Evolutionary conservation across 2,329 filamentous ascomycete species (phyloP).

Genomic region (Daldinia eschscholtzii): DNA sequence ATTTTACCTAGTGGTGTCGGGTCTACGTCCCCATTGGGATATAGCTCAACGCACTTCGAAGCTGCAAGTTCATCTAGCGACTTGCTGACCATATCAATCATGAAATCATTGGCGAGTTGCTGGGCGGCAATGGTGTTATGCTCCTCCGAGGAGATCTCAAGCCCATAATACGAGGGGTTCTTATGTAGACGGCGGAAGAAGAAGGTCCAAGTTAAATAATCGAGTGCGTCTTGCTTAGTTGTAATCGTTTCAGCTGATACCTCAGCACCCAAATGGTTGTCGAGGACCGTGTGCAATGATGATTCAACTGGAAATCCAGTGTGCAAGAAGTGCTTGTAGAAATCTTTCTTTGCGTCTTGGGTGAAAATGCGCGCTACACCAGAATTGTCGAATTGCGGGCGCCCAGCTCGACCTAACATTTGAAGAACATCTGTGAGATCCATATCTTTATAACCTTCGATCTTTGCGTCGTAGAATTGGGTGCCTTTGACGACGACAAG

Average conservation of each 20-base stretch:
- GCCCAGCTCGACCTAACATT: conserved; percentile 95
- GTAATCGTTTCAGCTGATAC: conserved; percentile 92
- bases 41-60: conserved; percentile 85
- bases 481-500: conserved; percentile 98
- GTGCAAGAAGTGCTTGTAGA: conserved; percentile 99
- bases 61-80: conserved; percentile 85
- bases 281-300: conserved; percentile 92
- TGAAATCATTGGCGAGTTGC: conserved; percentile 89
- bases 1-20: conserved; percentile 95
- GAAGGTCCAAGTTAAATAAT: conserved; percentile 99
- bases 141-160: conserved; percentile 92
- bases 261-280: conserved; percentile 96
- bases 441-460: conserved; percentile 98
- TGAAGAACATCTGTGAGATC: conserved; percentile 97
- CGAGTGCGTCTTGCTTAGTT: conserved; percentile 95
- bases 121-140: conserved; percentile 90
- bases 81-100: conserved; percentile 91
- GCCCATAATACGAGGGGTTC: conserved; percentile 97
- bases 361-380: conserved; percentile 98
- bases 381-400: conserved; percentile 95
- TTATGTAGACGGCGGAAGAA: conserved; percentile 98
- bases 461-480: conserved; percentile 98
- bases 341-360: conserved; percentile 96
- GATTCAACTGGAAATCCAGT: conserved; percentile 98
- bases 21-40: conserved; percentile 89